Base-by-base conservation (phyloP, 129 eudicot genomes). In the Pittosporum tobira region DNA sequence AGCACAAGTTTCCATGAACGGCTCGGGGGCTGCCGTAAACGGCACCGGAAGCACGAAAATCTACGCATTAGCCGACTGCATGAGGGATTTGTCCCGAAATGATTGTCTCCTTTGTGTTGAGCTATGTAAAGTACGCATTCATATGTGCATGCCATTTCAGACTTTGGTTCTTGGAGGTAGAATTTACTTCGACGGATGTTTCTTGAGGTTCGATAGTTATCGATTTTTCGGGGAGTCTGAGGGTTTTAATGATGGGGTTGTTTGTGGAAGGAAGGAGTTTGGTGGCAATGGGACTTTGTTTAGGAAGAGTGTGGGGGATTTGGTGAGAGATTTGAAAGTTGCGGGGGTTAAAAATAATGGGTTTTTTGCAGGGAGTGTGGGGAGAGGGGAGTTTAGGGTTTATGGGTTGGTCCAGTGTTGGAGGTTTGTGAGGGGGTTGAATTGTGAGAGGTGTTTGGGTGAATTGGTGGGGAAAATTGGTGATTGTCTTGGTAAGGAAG, bases 401-500 rank as follows among this genome's bases (percentile, higher is more conserved):
- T 61, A 6, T 61, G 66, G 27, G 4, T 46, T 61, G 66, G 66
- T 29, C 7, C 53, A 43, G 5, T 61, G 66, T 5, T 61, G 66
- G 66, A 44, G 15, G 44, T 42, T 7, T 61, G 25, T 27, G 66
- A 28, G 40, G 16, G 28, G 5, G 28, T 0, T 2, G 15, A 54
- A 47, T n/a, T 61, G 66, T 45, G 31, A 6, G 24, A 19, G 27
- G 23, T 61, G 66, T 45, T 45, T 61, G 66, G 44, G 26, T 40
- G 49, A 48, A 28, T 29, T 29, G 37, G 40, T 19, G 6, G 12
- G 14, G 6, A 47, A 45, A 24, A 38, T 61, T 47, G 34, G 38
- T 42, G 24, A 23, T 9, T 61, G 66, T 61, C 20, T 61, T 28
- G 40, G 40, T 15, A 61, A 29, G 13, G 15, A 18, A 27, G 66